Evolutionary conservation across 164 flowering plant species (phyloP).

Genomic region (Nelumbo lutea): DNA sequence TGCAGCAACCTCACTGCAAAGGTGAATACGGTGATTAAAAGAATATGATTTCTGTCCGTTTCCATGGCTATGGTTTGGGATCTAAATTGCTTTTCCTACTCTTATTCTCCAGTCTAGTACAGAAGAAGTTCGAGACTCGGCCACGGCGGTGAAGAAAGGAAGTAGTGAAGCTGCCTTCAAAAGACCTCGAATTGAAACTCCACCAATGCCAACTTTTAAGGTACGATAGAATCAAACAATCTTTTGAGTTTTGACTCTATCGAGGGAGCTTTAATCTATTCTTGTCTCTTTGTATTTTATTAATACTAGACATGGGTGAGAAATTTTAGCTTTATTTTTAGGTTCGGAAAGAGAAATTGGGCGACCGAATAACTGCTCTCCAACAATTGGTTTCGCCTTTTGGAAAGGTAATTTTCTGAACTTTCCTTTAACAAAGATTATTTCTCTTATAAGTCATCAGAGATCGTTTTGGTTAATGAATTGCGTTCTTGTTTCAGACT

Average conservation of each 20-base stretch:
- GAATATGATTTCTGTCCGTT: not conserved
- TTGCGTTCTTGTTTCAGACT: constrained; percentile 23
- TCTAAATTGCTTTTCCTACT: constrained; percentile 1
- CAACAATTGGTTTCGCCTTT: constrained; percentile 99
- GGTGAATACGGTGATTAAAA: constrained; percentile 25
- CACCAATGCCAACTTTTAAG: constrained; percentile 84
- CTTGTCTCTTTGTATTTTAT: not conserved
- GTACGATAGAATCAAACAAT: constrained; percentile 24
- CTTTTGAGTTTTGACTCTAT: not conserved
- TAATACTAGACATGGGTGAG: constrained; percentile 7
- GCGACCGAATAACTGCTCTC: constrained; percentile 99
- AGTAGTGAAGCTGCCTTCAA: constrained; percentile 50
- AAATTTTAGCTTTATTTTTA: constrained; percentile 19
- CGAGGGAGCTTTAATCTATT: constrained; percentile 9
- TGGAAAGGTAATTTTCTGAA: constrained; percentile 65
- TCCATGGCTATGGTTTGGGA: constrained; percentile 8
- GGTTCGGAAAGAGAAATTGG: constrained; percentile 98
- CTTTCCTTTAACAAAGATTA: constrained; percentile 11
- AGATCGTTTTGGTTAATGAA: constrained; percentile 4
- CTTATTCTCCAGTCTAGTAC: constrained; percentile 12
- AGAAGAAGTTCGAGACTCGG: constrained; percentile 41
- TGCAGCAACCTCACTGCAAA: constrained; percentile 31
- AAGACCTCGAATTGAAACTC: constrained; percentile 60
- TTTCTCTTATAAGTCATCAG: not conserved
- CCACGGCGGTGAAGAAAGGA: constrained; percentile 35